Base-by-base conservation (phyloP, 768 basidiomycete genomes). In the Termitomyces sp. region DNA sequence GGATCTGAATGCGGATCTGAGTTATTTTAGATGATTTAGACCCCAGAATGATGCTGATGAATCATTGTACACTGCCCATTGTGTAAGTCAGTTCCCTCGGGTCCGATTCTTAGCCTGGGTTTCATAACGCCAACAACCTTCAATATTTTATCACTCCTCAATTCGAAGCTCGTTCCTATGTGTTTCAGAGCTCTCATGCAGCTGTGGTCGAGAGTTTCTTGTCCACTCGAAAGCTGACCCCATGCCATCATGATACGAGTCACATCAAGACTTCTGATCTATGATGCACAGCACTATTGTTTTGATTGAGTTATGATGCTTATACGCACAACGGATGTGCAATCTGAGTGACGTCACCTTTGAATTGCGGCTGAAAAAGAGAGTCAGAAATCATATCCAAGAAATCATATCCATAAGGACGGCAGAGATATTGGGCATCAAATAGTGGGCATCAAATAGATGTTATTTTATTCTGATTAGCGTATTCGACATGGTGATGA, bases 261-360 rank as follows among this genome's bases (percentile, higher is more conserved):
- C 40, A 43, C 42, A 55, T 55, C 40, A 45, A 20, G 25, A 4
- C 25, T 5, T 38, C 29, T 55, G 11, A 56, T 40, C 9, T 3
- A 32, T 55, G 38, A 54, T 55, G 40, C 31, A 42, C 54, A 55
- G 40, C 40, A 2, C 7, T 2, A 38, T 25, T 31, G 25, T 40
- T 40, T 40, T 54, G 53, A 55, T 55, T 40, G 53, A 55, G 53
- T 55, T 54, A 12, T 52, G 51, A 52, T 53, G 36, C 37, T 25
- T 25, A 31, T 25, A 0, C 12, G 5, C 20, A 15, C 9, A 25
- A 25, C 25, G 25, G 25, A 25, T 25, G 25, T 25, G 25, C 17
- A 6, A 51, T 36, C n/a, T n/a, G 15, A 36, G n/a, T 51, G 50
- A 51, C 34, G n/a, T 51, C 34, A 36, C 29, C 49, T n/a, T 32